A percentile compares a stretch with the other conserved stretches of the same genome.
Evolutionary conservation across 257 asterid species (phyloP).

Genomic region (Solanum arcanum): DNA sequence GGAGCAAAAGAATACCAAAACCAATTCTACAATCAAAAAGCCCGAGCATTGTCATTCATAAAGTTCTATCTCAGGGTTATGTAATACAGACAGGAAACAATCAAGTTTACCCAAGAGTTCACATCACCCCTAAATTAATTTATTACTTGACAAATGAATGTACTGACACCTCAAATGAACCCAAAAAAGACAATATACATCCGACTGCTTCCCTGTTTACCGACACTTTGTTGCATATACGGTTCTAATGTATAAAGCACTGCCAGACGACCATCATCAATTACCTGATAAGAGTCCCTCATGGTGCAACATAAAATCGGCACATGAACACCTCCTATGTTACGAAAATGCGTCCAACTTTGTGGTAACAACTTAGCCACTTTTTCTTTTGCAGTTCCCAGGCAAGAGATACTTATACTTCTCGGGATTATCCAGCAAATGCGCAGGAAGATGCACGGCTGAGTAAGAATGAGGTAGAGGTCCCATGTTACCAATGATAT

Average conservation of each 20-base stretch:
- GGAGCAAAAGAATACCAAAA: background rate
- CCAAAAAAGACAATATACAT: background rate
- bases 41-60: background rate
- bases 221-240: background rate
- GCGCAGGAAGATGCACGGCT: slow-evolving; percentile 49
- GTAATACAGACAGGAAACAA: background rate
- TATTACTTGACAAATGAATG: background rate
- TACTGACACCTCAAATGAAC: background rate
- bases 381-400: slow-evolving; percentile 48
- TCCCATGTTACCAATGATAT: slow-evolving; percentile 57
- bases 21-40: background rate
- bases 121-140: background rate
- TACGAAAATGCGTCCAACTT: background rate
- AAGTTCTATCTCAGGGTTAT: background rate
- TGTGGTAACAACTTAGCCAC: slow-evolving; percentile 13
- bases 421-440: slow-evolving; percentile 35
- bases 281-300: background rate
- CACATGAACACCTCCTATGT: background rate
- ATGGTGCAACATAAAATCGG: slow-evolving; percentile 5
- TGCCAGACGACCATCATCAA: background rate
- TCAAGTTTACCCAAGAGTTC: background rate
- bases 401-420: slow-evolving; percentile 47
- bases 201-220: background rate
- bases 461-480: slow-evolving; percentile 51
- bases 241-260: background rate